Evolutionary conservation across 257 asterid genomes (phyloP).

Genomic region (Scutellaria barbata): DNA sequence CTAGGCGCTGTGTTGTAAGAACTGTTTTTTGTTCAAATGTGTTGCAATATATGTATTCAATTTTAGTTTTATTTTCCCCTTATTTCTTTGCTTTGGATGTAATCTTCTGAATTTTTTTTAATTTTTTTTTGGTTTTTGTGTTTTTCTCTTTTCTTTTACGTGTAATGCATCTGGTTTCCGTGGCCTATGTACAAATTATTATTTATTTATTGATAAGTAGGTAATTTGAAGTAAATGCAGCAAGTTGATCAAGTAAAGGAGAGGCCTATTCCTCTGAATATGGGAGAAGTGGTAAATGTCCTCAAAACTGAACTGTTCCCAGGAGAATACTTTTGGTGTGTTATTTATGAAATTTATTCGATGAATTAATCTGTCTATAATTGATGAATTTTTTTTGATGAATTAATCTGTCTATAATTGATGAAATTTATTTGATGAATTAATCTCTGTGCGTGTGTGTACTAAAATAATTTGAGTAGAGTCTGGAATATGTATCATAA

Average conservation of each 20-base stretch:
- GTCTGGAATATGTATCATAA: constrained; percentile 8
- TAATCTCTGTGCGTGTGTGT: background rate
- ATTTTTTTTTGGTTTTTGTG: background rate
- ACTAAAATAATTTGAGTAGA: background rate
- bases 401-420: background rate
- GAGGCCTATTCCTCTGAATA: constrained; percentile 39
- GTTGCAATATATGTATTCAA: background rate
- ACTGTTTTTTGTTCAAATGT: background rate
- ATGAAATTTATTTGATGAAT: background rate
- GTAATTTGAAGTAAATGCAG: constrained; percentile 44
- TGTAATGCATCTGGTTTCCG: constrained; percentile 1
- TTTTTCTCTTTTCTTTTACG: background rate
- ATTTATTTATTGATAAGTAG: constrained; percentile 30
- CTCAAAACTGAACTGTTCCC: background rate
- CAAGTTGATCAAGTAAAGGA: constrained; percentile 54
- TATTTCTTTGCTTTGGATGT: too few relatives aligned
- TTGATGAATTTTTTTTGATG: background rate
- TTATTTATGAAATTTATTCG: background rate
- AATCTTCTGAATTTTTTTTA: too few relatives aligned
- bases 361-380: background rate
- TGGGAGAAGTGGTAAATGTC: constrained; percentile 50
- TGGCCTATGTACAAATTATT: background rate
- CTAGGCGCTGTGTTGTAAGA: background rate
- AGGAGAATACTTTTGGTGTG: too few relatives aligned
- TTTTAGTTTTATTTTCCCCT: background rate